Evolutionary conservation across 352 stramenopile species (phyloP).

Genomic region (Phytophthora pluvialis): DNA sequence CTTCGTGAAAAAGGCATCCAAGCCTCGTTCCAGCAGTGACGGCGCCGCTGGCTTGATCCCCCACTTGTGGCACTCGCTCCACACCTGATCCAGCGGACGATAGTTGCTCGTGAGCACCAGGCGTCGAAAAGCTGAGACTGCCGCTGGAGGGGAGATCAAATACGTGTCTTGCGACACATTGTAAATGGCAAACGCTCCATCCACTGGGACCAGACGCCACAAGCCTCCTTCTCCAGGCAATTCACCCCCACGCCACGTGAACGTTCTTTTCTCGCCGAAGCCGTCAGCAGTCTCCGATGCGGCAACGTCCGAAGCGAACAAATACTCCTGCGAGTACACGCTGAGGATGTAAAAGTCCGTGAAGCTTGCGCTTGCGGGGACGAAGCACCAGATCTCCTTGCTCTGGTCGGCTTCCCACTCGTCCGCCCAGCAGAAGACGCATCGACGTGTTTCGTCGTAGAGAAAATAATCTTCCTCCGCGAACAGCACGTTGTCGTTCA

Average conservation of each 20-base stretch:
- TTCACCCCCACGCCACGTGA: conserved; percentile 30
- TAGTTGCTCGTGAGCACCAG: conserved; percentile 23
- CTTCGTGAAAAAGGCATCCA: conserved; percentile 26
- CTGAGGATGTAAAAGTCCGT: conserved; percentile 36
- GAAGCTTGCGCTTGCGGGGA: conserved; percentile 20
- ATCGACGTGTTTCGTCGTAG: conserved; percentile 44
- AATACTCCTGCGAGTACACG: conserved; percentile 27
- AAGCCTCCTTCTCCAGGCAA: conserved; percentile 19
- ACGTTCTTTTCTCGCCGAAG: conserved; percentile 13
- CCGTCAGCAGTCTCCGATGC: conserved; percentile 15
- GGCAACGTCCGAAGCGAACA: conserved; percentile 23
- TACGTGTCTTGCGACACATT: conserved; percentile 26
- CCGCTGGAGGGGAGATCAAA: conserved; percentile 17
- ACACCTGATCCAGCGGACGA: conserved; percentile 25
- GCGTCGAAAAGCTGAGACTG: conserved; percentile 21
- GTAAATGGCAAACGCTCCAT: conserved; percentile 26
- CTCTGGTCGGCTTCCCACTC: conserved; percentile 39
- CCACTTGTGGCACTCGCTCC: conserved; percentile 33
- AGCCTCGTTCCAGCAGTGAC: conserved; percentile 20
- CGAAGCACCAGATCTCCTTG: conserved; percentile 45
- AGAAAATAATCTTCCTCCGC: conserved; percentile 28
- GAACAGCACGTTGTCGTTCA: conserved; percentile 37
- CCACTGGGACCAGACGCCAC: conserved; percentile 24
- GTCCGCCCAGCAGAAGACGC: conserved; percentile 48
- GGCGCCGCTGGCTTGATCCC: conserved; percentile 15